Evolutionary conservation across 768 basidiomycete species (phyloP), one percentile per base, ranked within the genome.

Genomic region (Xanthoconium stramineum): DNA sequence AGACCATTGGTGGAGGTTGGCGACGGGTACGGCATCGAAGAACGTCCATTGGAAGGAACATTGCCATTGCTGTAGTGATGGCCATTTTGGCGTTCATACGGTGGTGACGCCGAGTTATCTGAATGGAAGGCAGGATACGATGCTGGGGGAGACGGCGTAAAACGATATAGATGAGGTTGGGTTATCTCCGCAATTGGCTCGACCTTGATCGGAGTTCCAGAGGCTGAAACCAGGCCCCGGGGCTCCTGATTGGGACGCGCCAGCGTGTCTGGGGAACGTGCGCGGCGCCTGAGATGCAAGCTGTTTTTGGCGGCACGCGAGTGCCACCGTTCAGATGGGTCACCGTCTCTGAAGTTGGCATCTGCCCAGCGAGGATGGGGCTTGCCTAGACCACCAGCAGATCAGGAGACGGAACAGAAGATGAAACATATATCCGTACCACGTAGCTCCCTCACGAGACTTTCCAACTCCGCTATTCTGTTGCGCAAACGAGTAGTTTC

Each of bases 391-490:
- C 39, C 51, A 45, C 50, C 42, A 44, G 35, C 5, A 47, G 20
- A 62, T 59, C 58, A 63, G 53, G 42, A 42, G 36, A 48, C 36
- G 52, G 36, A 20, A 50, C 30, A 50, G 33, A 33, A 8, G 35
- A 50, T 50, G 59, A 56, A 59, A 60, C 48, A 49, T 38, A 58
- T 69, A 14, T 50, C 56, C 70, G 51, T 72, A 88, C 89, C 89
- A 69, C 92, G 81, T 30, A 97, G 76, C 69, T 95, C 94, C 59
- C 94, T 81, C 36, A 96, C 92, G 33, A 95, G 82, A 64, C 89
- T 90, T 73, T 97, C 94, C 52, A 97, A 83, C 74, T 97, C 94
- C 38, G 92, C 93, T 61, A 97, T 93, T 47, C 94, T 78, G 63
- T 90, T 89, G 55, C 91, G 82, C 53, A 95, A 79, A 54, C 89